Percentiles rank a stretch among this genome's conserved stretches.
Conservation (phyloP, 1,139 yeast genomes). For the Nakaseomyces sp. region DNA sequence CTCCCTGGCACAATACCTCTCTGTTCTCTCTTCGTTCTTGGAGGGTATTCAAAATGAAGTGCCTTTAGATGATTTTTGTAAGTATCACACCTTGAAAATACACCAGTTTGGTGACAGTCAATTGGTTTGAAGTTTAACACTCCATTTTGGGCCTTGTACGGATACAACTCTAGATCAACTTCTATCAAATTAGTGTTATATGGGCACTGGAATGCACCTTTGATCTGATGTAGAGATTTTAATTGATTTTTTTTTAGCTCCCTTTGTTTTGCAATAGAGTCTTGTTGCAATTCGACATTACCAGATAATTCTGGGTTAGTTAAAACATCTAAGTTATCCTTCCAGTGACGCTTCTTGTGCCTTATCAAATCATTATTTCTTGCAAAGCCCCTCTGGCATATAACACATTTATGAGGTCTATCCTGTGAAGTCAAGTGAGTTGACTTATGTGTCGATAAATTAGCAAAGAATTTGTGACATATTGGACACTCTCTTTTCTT, state of each 20-base stretch:
- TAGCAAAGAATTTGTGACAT: conserved; percentile 66
- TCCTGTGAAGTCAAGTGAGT: conserved; percentile 68
- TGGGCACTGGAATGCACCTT: conserved; percentile 44
- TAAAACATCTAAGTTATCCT: conserved; percentile 42
- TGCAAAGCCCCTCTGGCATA: conserved; percentile 78
- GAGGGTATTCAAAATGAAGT: conserved; percentile 81
- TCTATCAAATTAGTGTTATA: conserved; percentile 30
- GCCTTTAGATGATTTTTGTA: conserved; percentile 87
- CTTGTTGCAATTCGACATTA: conserved; percentile 1
- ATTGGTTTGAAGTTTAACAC: conserved; percentile 23
- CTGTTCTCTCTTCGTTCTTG: conserved; percentile 74
- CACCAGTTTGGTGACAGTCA: conserved; percentile 69
- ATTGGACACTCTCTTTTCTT: conserved; percentile 73
- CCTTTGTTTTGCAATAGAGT: conserved; percentile 2
- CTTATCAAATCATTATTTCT: conserved; percentile 79
- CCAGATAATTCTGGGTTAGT: conserved; percentile 6
- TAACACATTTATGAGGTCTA: conserved; percentile 69
- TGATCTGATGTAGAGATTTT: conserved; percentile 27
- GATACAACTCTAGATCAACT: conserved; percentile 27
- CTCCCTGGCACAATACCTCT: conserved; percentile 59
- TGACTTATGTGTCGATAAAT: conserved; percentile 77
- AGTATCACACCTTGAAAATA: conserved; percentile 82
- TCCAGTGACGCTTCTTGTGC: conserved; percentile 78
- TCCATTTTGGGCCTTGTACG: conserved; percentile 18
- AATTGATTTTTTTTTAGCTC: conserved; percentile 17